Evolutionary conservation across 1,139 yeast species (phyloP), one percentile per base, ranked within the genome.

Genomic region (Debaryomyces coudertii): DNA sequence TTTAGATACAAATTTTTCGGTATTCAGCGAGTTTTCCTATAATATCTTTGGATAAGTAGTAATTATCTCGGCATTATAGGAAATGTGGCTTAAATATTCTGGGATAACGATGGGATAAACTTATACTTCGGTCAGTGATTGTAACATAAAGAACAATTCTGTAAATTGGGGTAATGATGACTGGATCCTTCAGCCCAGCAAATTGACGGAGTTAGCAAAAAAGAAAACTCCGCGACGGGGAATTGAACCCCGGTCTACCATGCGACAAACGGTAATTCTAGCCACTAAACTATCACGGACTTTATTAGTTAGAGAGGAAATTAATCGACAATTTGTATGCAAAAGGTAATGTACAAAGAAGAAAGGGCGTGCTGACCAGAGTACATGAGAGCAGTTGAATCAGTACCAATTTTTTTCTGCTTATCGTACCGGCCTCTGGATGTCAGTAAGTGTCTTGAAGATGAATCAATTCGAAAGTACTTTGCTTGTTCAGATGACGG

Each of bases 241-340:
- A 78, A 78, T 78, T 75, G 83, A 78, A 78, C 83, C 83, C 83
- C 81, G 83, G 82, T 78, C 82, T 73, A 74, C 82, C 82, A 73
- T 78, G 82, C 77, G 78, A 69, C 75, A 70, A 69, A 69, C 74
- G 74, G 74, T 65, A 66, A 69, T 69, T 69, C 75, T 69, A 70
- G 74, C 75, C 76, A 69, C 75, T 70, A 70, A 69, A 70, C 76
- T 70, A 70, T 70, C 75, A 59, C 73, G 75, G 76, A 69, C 30
- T 31, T 44, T 40, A 28, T 30, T 43, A 20, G n/a, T n/a, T n/a
- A n/a, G n/a, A n/a, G n/a, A n/a, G n/a, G n/a, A n/a, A n/a, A n/a
- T n/a, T n/a, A n/a, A n/a, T n/a, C n/a, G n/a, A n/a, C n/a, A n/a
- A n/a, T n/a, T n/a, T n/a, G n/a, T n/a, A n/a, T n/a, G 28, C 28